Conservation (phyloP, 768 basidiomycete genomes). For the Lentinula aciculospora region DNA sequence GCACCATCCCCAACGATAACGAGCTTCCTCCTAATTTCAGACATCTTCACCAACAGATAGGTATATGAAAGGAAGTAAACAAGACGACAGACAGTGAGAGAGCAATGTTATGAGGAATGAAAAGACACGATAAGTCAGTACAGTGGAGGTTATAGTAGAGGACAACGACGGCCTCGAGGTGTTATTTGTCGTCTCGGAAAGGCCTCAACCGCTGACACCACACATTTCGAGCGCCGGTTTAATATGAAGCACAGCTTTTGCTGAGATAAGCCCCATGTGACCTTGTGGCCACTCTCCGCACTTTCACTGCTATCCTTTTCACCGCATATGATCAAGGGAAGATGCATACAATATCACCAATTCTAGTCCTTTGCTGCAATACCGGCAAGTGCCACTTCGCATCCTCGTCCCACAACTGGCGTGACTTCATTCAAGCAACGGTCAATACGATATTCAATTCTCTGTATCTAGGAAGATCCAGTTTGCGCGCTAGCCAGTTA, state of each 20-base stretch:
- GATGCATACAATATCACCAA: no score
- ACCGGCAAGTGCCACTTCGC: no score
- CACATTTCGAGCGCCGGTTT: not conserved
- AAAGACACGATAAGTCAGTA: not conserved
- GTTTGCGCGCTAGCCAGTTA: no score
- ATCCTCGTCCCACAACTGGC: no score
- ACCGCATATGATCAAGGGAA: no score
- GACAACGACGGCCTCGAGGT: not conserved
- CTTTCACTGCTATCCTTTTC: not conserved
- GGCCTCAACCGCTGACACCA: constrained; percentile 1
- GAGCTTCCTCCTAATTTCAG: constrained; percentile 97
- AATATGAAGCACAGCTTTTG: not conserved
- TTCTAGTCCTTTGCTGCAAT: no score
- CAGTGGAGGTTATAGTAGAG: not conserved
- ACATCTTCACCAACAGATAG: constrained; percentile 46
- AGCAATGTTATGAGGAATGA: not conserved
- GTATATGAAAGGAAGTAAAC: constrained; percentile 9
- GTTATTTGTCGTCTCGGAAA: not conserved
- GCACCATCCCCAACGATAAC: constrained; percentile 99
- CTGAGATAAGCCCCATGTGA: not conserved
- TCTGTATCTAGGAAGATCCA: no score
- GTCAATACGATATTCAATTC: no score
- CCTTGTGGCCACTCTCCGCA: not conserved
- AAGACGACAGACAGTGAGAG: not conserved
- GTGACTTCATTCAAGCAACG: no score